Base-by-base conservation (phyloP, 2,329 filamentous ascomycete species). In the Exophiala sp. region DNA sequence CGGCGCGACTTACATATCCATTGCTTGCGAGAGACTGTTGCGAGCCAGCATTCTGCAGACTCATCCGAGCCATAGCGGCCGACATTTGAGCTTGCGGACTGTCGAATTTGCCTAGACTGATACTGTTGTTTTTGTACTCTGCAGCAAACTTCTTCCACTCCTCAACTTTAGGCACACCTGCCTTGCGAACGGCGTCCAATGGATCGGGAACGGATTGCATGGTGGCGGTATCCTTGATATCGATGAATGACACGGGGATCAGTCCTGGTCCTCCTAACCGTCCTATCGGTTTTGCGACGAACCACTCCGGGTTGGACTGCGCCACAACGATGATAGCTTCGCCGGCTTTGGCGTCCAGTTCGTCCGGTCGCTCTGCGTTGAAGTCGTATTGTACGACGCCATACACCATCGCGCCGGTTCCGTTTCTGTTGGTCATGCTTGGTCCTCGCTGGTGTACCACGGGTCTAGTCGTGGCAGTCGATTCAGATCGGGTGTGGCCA, bases 131-230 rank as follows among this genome's bases (percentile, higher is more conserved):
- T 78, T 99, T 99, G 75, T 99, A 99, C 61, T 96, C 92, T 52
- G 92, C 92, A 0, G 94, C 91, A 90, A 96, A 96, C 75, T 95
- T 95, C 78, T 99, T 99, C 94, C 94, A 99, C 66, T 99, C 94
- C 68, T 99, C 94, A 3, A 99, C 94, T 65, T 86, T 87, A 10
- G 94, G 94, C 6, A 99, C 91, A 16, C 92, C 91, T 1, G 94
- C 94, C 63, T 86, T 85, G 64, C 84, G 83, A 52, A 99, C 89
- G 1, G 94, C 92, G 29, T 91, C 91, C 21, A 88, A 79, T 0
- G 92, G 84, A 69, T 97, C 90, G 14, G 81, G 71, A 1, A 96
- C 90, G 0, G 91, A 81, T 62, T 88, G 83, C 47, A 92, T 91
- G 1, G 89, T 91, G 4, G 85, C 83, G 87, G 96, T 96, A 70